Evolutionary conservation across 441 rosid species (phyloP).

Genomic region (Pelargonium australe): DNA sequence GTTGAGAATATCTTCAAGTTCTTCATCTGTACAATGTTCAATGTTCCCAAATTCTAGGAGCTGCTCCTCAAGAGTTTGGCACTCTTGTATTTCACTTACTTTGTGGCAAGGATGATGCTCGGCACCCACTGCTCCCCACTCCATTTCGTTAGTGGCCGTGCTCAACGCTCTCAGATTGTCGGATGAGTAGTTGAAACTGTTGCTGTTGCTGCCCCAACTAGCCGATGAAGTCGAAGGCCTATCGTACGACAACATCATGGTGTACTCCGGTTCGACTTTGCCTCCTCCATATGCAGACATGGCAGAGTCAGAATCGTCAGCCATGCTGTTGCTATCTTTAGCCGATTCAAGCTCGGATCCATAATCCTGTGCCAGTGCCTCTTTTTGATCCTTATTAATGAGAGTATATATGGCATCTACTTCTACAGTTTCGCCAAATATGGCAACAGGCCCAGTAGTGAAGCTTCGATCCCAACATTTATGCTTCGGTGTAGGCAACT

Average conservation of each 20-base stretch:
- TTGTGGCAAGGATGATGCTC: too few species aligned
- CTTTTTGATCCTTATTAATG: slow-evolving; percentile 5
- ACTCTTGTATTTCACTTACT: not conserved
- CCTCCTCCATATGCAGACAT: slow-evolving; percentile 22
- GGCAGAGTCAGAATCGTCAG: slow-evolving; percentile 28
- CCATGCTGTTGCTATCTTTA: slow-evolving; percentile 40
- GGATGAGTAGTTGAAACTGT: slow-evolving; percentile 10
- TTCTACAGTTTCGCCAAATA: not conserved
- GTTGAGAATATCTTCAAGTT: not conserved
- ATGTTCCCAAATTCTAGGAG: not conserved
- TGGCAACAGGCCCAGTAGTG: slow-evolving; percentile 10
- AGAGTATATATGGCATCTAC: slow-evolving; percentile 14
- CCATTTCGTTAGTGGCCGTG: too few species aligned
- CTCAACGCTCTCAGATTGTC: not conserved
- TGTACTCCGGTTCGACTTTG: slow-evolving; percentile 13
- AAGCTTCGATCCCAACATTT: slow-evolving; percentile 36
- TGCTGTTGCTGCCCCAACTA: not conserved
- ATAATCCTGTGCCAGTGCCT: slow-evolving; percentile 16
- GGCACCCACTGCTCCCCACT: too few species aligned
- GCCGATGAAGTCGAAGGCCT: slow-evolving; percentile 26
- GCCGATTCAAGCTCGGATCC: slow-evolving; percentile 37
- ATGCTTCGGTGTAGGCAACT: slow-evolving; percentile 52
- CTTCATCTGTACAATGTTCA: not conserved
- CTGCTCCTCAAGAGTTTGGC: not conserved
- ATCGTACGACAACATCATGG: too few species aligned